Conservation (phyloP, 192 early-diverging fungal species). For the Chytriomyces hyalinus region DNA sequence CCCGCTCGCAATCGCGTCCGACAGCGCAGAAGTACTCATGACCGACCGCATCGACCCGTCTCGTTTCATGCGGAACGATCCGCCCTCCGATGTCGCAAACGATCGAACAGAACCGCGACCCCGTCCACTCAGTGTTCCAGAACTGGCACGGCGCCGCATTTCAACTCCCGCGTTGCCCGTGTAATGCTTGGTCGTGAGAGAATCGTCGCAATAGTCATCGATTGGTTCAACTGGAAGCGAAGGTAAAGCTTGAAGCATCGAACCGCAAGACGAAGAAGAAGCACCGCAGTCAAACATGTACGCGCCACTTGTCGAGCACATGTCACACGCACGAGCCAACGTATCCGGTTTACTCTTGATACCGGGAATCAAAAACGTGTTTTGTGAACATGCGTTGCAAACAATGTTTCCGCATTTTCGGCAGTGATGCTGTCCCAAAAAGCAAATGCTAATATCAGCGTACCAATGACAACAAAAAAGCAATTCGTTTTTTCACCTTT, state of each 20-base stretch:
- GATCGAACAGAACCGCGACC: not conserved
- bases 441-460: not conserved
- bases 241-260: too few relatives aligned
- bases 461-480: not conserved
- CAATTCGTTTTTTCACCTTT: slow-evolving; percentile 33
- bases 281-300: too few relatives aligned
- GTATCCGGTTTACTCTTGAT: slow-evolving; percentile 30
- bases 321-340: slow-evolving; percentile 47
- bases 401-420: slow-evolving; percentile 80
- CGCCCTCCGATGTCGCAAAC: too few relatives aligned
- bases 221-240: too few relatives aligned
- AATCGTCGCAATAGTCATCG: not conserved
- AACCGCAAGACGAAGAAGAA: not conserved
- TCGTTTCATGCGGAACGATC: too few relatives aligned
- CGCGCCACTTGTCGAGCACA: slow-evolving; percentile 20
- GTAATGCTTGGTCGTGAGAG: too few relatives aligned
- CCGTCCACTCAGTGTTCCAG: not conserved
- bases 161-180: too few relatives aligned
- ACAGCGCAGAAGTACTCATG: not conserved
- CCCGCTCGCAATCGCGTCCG: not conserved
- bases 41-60: not conserved
- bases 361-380: slow-evolving; percentile 44
- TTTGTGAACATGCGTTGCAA: slow-evolving; percentile 59
- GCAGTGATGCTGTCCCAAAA: slow-evolving; percentile 66
- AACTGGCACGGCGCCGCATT: not conserved